Percentiles rank a stretch among this genome's conserved stretches.
These are phyloP conservation scores for Cercospora zeina DNA, from an alignment of 2,329 filamentous ascomycete genomes.

Conservation along the genomic window DNA sequence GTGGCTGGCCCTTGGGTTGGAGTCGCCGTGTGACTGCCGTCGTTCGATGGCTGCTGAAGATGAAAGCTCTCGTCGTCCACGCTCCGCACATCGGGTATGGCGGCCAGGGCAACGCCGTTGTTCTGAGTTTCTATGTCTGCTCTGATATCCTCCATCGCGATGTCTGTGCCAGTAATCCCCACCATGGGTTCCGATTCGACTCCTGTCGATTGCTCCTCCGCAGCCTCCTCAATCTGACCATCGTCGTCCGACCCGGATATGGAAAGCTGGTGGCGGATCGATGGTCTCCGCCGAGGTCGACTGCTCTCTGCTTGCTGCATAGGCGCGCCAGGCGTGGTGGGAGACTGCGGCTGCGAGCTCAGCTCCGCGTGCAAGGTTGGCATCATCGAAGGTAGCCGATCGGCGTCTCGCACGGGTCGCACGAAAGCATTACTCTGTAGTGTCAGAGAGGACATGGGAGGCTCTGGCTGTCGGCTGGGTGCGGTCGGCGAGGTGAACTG, in stretches of 20 bases:
- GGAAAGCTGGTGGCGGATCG: conserved; percentile 86
- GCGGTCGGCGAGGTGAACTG: conserved; percentile 37
- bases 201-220: conserved; percentile 74
- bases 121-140: conserved; percentile 69
- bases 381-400: conserved; percentile 81
- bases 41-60: conserved; percentile 81
- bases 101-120: conserved; percentile 70
- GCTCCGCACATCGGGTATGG: conserved; percentile 74
- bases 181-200: conserved; percentile 73
- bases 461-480: conserved; percentile 28
- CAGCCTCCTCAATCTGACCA: conserved; percentile 76
- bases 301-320: conserved; percentile 53
- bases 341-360: conserved; percentile 87
- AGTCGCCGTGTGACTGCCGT: conserved; percentile 75
- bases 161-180: conserved; percentile 71
- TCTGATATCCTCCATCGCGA: conserved; percentile 85
- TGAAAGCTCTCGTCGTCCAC: conserved; percentile 89
- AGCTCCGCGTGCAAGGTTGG: conserved; percentile 67
- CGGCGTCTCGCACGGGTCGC: conserved; percentile 75
- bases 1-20: conserved; percentile 54
- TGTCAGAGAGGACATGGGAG: conserved; percentile 36
- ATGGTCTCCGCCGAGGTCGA: conserved; percentile 69
- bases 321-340: conserved; percentile 76
- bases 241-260: conserved; percentile 85
- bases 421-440: conserved; percentile 57